A percentile compares a stretch with the other conserved stretches of the same genome.
Conservation (phyloP, 2,329 filamentous ascomycete genomes). For the Aplosporella prunicola region DNA sequence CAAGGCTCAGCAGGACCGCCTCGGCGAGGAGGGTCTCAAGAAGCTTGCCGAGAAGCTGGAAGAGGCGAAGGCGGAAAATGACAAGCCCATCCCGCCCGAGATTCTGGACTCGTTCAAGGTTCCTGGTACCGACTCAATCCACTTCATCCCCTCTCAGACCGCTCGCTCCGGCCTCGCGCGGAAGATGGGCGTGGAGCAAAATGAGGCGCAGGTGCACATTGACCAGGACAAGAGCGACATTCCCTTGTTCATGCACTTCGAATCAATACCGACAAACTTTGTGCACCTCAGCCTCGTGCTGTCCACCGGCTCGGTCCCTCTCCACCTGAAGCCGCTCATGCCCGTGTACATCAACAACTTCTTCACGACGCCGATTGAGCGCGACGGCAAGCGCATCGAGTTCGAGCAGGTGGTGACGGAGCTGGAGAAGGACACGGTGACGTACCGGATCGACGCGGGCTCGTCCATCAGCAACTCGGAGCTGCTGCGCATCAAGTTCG, state of each 20-base stretch:
- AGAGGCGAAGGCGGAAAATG: conserved; percentile 77
- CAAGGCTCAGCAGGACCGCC: conserved; percentile 63
- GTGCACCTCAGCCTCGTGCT: conserved; percentile 75
- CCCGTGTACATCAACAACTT: conserved; percentile 83
- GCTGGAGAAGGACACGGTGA: conserved; percentile 83
- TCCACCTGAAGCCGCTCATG: conserved; percentile 76
- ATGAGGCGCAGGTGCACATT: conserved; percentile 64
- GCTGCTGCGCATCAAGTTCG: conserved; percentile 70
- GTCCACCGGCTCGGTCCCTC: conserved; percentile 65
- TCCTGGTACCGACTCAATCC: conserved; percentile 79
- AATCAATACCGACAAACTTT: conserved; percentile 88
- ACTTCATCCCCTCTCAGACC: conserved; percentile 83
- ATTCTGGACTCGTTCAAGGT: conserved; percentile 76
- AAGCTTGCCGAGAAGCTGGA: conserved; percentile 67
- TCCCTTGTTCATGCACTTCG: conserved; percentile 93
- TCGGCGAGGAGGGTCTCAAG: conserved; percentile 75
- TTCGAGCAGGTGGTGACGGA: conserved; percentile 91
- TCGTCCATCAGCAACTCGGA: conserved; percentile 67
- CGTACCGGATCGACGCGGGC: conserved; percentile 64
- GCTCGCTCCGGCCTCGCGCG: conserved; percentile 73
- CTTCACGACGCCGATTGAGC: conserved; percentile 80
- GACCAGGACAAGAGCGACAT: conserved; percentile 55
- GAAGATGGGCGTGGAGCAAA: conserved; percentile 56
- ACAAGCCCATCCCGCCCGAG: conserved; percentile 71
- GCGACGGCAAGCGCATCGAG: conserved; percentile 64